Evolutionary conservation across 164 flowering plant species (phyloP).

Genomic region (Tetracentron sinense): DNA sequence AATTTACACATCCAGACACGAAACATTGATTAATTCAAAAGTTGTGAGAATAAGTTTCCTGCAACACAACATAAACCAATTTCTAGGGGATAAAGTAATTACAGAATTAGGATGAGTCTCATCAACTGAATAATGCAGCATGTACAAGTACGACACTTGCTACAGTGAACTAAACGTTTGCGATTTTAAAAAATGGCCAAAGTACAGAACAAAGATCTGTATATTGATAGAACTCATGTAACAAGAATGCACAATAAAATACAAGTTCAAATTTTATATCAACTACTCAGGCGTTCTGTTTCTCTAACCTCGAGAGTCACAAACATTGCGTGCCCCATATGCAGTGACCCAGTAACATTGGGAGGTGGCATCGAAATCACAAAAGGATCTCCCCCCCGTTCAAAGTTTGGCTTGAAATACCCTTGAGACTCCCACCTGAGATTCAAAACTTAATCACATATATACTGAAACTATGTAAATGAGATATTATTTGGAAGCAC

Average conservation of each 20-base stretch:
- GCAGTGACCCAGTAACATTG: constrained; percentile 94
- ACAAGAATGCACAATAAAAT: not conserved
- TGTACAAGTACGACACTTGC: too few species aligned
- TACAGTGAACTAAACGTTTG: not conserved
- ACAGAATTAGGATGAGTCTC: too few species aligned
- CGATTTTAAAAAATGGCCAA: not conserved
- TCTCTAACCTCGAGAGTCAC: constrained; percentile 91
- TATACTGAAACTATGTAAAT: not conserved
- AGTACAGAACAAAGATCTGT: not conserved
- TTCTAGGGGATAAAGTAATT: too few species aligned
- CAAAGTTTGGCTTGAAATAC: constrained; percentile 72
- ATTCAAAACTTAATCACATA: constrained; percentile 9
- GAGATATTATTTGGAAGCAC: not conserved
- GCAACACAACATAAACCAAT: too few species aligned
- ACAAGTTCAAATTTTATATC: not conserved
- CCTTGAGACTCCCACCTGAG: constrained; percentile 98
- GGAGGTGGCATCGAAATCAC: constrained; percentile 97
- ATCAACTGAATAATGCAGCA: too few species aligned
- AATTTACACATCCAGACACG: too few species aligned
- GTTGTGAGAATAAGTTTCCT: too few species aligned
- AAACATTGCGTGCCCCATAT: constrained; percentile 99
- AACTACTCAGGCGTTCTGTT: constrained; percentile 13
- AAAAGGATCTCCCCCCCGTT: constrained; percentile 69
- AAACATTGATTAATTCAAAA: not conserved
- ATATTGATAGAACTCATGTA: not conserved